phyloP scores from a whole-genome alignment of 495 filamentous ascomycete species.

The Aspergillus cavernicola region DNA sequence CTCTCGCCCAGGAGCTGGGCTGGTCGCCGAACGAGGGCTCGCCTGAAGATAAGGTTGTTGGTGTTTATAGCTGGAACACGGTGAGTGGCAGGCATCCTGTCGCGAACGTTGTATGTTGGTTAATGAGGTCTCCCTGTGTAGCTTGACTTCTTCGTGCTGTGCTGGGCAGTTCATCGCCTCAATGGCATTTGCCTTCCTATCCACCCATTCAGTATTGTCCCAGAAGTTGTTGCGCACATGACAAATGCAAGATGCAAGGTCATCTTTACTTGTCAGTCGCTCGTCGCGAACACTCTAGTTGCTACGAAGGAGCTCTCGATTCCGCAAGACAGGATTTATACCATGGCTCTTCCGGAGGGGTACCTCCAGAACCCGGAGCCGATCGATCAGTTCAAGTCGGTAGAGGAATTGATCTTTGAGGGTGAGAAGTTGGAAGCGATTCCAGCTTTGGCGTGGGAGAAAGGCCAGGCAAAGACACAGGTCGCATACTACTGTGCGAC shows the following conservation, averaged over 20 bases:
- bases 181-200: constrained; percentile 13
- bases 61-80: constrained; percentile 22
- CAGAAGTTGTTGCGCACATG: constrained; percentile 15
- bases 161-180: constrained; percentile 19
- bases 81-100: too few species aligned
- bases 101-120: too few species aligned
- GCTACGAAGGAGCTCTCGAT: constrained; percentile 7
- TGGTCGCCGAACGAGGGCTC: constrained; percentile 18
- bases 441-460: constrained; percentile 4
- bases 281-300: constrained; percentile 1
- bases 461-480: constrained; percentile 5
- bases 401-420: constrained; percentile 2
- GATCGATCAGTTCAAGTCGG: constrained; percentile 11
- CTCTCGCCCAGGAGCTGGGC: constrained; percentile 9
- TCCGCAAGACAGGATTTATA: background rate
- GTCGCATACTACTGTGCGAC: constrained; percentile 15
- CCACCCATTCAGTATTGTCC: constrained; percentile 10
- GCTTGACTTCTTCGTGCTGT: constrained; percentile 13
- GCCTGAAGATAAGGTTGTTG: constrained; percentile 43
- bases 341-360: constrained; percentile 3
- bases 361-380: constrained; percentile 5
- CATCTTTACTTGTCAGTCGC: constrained; percentile 11
- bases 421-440: constrained; percentile 5
- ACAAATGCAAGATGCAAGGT: background rate
- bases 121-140: background rate